Evolutionary conservation across 768 basidiomycete genomes (phyloP), one percentile per base, ranked within the genome.

Genomic region (Mrakia gelida): DNA sequence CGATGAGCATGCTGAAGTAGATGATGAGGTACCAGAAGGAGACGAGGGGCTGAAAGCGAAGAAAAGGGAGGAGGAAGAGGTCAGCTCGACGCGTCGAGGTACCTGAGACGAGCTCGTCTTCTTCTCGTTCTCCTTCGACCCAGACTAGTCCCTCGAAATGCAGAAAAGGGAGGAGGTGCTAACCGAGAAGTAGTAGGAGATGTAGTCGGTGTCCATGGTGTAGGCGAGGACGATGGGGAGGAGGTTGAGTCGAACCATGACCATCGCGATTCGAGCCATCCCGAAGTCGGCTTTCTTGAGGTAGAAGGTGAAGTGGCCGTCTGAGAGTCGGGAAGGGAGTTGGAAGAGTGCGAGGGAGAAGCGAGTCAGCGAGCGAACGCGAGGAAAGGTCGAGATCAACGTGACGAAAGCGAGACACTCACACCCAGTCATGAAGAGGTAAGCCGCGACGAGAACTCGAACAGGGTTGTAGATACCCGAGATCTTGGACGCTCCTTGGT

Each of bases 391-490:
- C 43, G 67, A 26, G 5, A 6, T n/a, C 30, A n/a, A 61, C 18
- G 38, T 21, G 71, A 67, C 26, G 38, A 43, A 2, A 13, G 13
- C 16, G 43, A 16, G 41, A 52, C 9, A 84, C 26, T 93, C 92
- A 86, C 94, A 97, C 63, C 94, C 94, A 32, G 92, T 92, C 93
- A 95, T 93, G 85, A 94, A 95, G 23, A 95, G 87, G 83, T 94
- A 95, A 2, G 92, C 88, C 21, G 94, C 93, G 30, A 97, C 94
- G 45, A 95, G 87, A 38, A 92, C 91, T 71, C 94, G 90, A 63
- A 95, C 90, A 56, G 92, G 91, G 82, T 96, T 95, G 85, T 96
- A 96, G 77, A 96, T 93, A n/a, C 92, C 92, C 15, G 91, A 91
- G 77, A 94, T 88, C 84, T 92, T 92, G 34, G 93, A 94, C n/a